phyloP scores from a whole-genome alignment of 768 basidiomycete genomes.

The Kwoniella shandongensis region DNA sequence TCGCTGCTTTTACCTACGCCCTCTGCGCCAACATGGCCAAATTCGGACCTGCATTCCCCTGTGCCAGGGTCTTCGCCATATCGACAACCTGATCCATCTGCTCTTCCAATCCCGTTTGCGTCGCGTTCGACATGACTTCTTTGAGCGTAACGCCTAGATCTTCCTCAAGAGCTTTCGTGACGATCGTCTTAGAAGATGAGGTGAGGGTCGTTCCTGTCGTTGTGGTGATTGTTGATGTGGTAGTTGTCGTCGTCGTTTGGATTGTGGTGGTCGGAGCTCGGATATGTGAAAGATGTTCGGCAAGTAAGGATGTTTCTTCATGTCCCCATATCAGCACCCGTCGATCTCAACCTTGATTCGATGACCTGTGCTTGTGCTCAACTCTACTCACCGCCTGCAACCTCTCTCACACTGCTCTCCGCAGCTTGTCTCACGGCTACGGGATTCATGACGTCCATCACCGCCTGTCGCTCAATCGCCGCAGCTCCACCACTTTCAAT shows the following conservation, averaged over 20 bases:
- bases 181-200: conserved; percentile 16
- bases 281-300: conserved; percentile 19
- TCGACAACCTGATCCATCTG: conserved; percentile 23
- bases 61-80: conserved; percentile 15
- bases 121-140: conserved; percentile 23
- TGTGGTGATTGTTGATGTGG: conserved; percentile 1
- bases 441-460: conserved; percentile 29
- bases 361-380: too few species aligned
- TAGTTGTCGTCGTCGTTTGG: conserved; percentile 5
- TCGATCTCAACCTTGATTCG: neutral
- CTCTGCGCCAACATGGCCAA: conserved; percentile 1
- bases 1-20: too few species aligned
- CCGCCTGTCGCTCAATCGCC: conserved; percentile 6
- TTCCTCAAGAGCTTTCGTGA: conserved; percentile 21
- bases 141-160: conserved; percentile 19
- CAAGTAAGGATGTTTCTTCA: conserved; percentile 17
- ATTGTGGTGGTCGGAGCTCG: conserved; percentile 11
- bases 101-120: conserved; percentile 27
- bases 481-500: conserved; percentile 2
- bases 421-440: conserved; percentile 29
- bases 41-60: conserved; percentile 4
- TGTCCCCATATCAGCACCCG: too few species aligned
- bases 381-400: conserved; percentile 13
- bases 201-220: conserved; percentile 1
- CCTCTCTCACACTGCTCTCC: conserved; percentile 20